Percentiles rank a stretch among this genome's conserved stretches.
These are phyloP conservation scores for Betula pendula DNA, from an alignment of 306 rosid species.

Conservation along the genomic window DNA sequence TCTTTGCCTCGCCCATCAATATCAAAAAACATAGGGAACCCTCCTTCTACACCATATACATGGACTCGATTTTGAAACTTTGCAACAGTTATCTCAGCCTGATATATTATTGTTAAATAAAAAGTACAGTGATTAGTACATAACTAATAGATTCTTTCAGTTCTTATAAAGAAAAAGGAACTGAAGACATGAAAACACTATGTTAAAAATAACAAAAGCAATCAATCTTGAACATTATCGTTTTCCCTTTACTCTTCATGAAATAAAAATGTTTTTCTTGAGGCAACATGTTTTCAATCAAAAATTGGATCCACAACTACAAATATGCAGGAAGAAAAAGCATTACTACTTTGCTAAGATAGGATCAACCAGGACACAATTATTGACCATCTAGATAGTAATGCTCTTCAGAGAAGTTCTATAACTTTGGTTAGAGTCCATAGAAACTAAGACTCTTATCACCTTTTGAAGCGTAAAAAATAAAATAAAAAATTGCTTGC, in stretches of 20 bases:
- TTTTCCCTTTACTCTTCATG: background rate
- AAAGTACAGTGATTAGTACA: background rate
- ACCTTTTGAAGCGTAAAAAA: background rate
- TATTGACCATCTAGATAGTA: background rate
- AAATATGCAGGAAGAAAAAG: background rate
- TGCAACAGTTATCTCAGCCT: conserved; percentile 72
- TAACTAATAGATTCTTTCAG: background rate
- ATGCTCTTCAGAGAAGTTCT: background rate
- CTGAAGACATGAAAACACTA: no score
- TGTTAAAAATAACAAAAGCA: background rate
- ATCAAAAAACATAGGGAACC: conserved; percentile 78
- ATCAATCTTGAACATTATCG: background rate
- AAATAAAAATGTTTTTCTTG: background rate
- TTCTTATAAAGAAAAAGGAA: background rate
- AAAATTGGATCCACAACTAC: background rate
- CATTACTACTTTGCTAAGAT: background rate
- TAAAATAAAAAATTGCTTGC: background rate
- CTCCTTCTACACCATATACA: conserved; percentile 73
- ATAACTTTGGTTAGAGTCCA: background rate
- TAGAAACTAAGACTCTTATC: background rate
- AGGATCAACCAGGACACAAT: background rate
- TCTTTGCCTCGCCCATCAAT: conserved; percentile 81
- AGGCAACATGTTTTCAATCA: background rate
- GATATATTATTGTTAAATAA: conserved; percentile 20
- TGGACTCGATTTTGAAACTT: conserved; percentile 83